Base-by-base conservation (phyloP, 441 rosid genomes). In the Biscutella laevigata region DNA sequence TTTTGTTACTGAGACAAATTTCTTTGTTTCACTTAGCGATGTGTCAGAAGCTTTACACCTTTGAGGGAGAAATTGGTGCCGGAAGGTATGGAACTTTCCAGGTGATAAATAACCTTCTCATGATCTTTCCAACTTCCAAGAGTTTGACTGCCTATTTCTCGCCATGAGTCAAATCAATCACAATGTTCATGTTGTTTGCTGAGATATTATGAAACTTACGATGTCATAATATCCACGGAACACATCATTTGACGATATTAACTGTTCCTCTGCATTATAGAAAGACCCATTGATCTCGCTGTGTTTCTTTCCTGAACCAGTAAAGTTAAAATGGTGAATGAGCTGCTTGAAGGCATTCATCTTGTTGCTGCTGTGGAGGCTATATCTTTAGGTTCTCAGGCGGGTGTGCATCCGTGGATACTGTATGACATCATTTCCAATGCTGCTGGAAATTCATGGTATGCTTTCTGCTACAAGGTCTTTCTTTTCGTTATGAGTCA, bases 371-470 rank as follows among this genome's bases (percentile, higher is more conserved):
- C 98, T 13, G 77, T 83, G 70, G 98, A 91, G 68, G 98, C 96
- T 60, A 79, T 91, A 68, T 75, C 84, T 59, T 76, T 91, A 47
- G 85, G 89, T 68, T 65, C 81, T 27, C 72, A 77, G 59, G 85
- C 78, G 16, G 82, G 83, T 52, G 75, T 86, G 60, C 88, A 91
- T 80, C 98, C 98, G 12, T 82, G 91, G 94, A 86, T 91, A 52
- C 73, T 88, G 67, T 91, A 91, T 62, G 80, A 91, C 73, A 88
- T 91, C 63, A 80, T 91, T 66, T 82, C 98, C 47, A 83, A 88
- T 79, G 95, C 96, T 53, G 98, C 98, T 72, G 98, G 98, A 59
- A 91, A 82, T 68, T 91, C 98, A 67, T 82, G 98, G 98, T 91
- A 42, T 38, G 59, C 42, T 33, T 65, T 50, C 4, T 45, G 15